A percentile compares a stretch with the other conserved stretches of the same genome.
Conservation (phyloP, 352 stramenopile genomes). For the Phytophthora palmivora region DNA sequence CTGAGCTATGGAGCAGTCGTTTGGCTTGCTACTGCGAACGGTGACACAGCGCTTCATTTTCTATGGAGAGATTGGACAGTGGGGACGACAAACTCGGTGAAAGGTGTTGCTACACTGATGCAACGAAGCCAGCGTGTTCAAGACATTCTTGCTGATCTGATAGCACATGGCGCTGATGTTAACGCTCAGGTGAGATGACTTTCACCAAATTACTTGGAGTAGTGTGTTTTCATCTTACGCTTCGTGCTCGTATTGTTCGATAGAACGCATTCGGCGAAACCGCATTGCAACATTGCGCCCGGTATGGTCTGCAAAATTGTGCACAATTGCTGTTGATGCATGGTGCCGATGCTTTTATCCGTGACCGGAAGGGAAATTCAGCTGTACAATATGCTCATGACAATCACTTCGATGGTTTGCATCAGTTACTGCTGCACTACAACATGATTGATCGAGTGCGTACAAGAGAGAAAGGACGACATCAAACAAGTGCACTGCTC, state of each 20-base stretch:
- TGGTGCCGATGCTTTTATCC: slow-evolving; percentile 37
- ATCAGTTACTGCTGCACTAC: slow-evolving; percentile 54
- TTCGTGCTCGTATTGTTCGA: neutral
- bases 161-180: slow-evolving; percentile 42
- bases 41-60: slow-evolving; percentile 74
- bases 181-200: slow-evolving; percentile 60
- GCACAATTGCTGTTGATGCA: slow-evolving; percentile 60
- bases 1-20: slow-evolving; percentile 58
- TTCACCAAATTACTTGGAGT: neutral
- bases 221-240: neutral
- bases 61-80: slow-evolving; percentile 57
- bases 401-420: slow-evolving; percentile 39
- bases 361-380: slow-evolving; percentile 50
- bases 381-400: slow-evolving; percentile 53
- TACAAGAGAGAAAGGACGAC: slow-evolving; percentile 40
- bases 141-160: slow-evolving; percentile 49
- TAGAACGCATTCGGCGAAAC: slow-evolving; percentile 78
- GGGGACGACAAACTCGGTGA: slow-evolving; percentile 32
- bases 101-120: slow-evolving; percentile 35
- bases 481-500: slow-evolving; percentile 36
- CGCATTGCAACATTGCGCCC: slow-evolving; percentile 58
- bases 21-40: slow-evolving; percentile 65
- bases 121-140: slow-evolving; percentile 45
- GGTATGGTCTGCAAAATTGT: slow-evolving; percentile 60
- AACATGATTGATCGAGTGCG: slow-evolving; percentile 47